These are phyloP conservation scores for Paraphoma sp. DNA, from an alignment of 2,329 filamentous ascomycete genomes.

Conservation along the genomic window DNA sequence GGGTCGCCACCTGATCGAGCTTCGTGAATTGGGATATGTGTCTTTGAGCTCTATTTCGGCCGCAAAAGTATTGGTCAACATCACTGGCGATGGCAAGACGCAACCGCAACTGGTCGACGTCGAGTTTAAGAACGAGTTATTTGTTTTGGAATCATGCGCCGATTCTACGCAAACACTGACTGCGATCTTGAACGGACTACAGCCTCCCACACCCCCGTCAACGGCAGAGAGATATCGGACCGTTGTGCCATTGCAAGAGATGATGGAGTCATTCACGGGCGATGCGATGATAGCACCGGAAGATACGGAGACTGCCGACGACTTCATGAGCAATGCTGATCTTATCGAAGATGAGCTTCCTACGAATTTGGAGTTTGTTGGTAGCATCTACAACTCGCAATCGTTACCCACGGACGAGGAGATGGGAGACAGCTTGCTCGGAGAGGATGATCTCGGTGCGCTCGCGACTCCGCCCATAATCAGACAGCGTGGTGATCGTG, in stretches of 20 bases:
- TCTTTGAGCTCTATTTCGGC: conserved; percentile 87
- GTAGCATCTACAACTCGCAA: conserved; percentile 61
- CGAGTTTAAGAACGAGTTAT: conserved; percentile 81
- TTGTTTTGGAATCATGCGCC: conserved; percentile 93
- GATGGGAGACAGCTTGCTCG: conserved; percentile 51
- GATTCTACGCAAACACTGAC: conserved; percentile 96
- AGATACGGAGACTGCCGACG: conserved; percentile 58
- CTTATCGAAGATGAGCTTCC: conserved; percentile 50
- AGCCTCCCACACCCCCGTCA: conserved; percentile 82
- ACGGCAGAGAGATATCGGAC: conserved; percentile 87
- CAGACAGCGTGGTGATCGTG: conserved; percentile 43
- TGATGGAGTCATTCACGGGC: conserved; percentile 88
- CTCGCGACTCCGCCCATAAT: conserved; percentile 40
- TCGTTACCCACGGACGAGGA: conserved; percentile 50
- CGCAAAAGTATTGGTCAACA: conserved; percentile 71
- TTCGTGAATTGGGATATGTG: conserved; percentile 75
- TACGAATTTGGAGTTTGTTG: conserved; percentile 55
- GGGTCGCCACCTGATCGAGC: conserved; percentile 54
- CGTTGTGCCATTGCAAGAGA: conserved; percentile 82
- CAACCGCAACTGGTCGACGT: conserved; percentile 75
- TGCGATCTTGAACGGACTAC: conserved; percentile 76
- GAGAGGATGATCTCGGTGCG: conserved; percentile 47
- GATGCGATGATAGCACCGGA: conserved; percentile 75
- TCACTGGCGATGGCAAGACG: conserved; percentile 63
- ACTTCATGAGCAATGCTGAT: conserved; percentile 49